Percentiles rank a stretch among this genome's conserved stretches.
phyloP scores from a whole-genome alignment of 169 alveolate genomes.

The Cystoisospora suis region DNA sequence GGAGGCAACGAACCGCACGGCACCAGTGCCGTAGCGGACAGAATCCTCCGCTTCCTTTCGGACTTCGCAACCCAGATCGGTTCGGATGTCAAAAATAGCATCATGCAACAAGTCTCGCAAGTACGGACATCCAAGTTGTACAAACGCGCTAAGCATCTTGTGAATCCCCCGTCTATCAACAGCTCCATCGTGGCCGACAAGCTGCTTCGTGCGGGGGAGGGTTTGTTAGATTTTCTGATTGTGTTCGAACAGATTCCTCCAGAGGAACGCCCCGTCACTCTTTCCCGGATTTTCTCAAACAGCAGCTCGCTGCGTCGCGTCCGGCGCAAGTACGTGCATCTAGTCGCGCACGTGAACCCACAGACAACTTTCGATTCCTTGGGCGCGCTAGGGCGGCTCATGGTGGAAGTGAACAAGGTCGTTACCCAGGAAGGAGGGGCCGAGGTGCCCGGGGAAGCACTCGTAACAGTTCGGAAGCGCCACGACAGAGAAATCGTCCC shows the following conservation, averaged over 20 bases:
- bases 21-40: background rate
- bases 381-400: background rate
- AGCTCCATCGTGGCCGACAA: background rate
- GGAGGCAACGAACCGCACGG: background rate
- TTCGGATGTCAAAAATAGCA: background rate
- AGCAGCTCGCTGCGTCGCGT: background rate
- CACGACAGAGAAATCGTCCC: background rate
- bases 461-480: background rate
- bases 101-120: background rate
- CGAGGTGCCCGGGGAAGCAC: background rate
- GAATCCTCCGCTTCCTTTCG: background rate
- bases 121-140: background rate
- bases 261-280: background rate
- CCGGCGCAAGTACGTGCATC: slow-evolving; percentile 13
- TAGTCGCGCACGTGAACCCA: background rate
- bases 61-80: background rate
- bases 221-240: background rate
- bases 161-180: background rate
- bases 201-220: background rate
- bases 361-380: background rate
- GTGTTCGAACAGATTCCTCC: background rate
- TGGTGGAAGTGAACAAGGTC: background rate
- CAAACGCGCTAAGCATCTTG: slow-evolving; percentile 1
- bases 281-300: background rate
- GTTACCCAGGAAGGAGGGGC: background rate